Conservation (phyloP, 2,329 filamentous ascomycete genomes). For the Beauveria asiatica region DNA sequence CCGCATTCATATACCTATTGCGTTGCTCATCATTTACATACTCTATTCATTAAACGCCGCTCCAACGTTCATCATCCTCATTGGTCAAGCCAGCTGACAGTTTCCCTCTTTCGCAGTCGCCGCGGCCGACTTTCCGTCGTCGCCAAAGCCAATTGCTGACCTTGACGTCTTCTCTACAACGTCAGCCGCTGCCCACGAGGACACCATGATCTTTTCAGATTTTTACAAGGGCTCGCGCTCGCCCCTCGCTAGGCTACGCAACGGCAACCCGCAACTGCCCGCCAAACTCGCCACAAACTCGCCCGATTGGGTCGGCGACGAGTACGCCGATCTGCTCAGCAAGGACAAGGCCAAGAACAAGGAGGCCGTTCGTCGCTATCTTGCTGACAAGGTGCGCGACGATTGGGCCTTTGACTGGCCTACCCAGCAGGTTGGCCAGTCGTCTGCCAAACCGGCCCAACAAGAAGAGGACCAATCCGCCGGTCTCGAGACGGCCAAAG, state of each 20-base stretch:
- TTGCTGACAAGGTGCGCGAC: conserved; percentile 44
- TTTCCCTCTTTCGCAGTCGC: background rate
- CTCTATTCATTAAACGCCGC: background rate
- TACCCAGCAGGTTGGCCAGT: conserved; percentile 16
- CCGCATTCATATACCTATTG: background rate
- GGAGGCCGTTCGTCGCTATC: conserved; percentile 49
- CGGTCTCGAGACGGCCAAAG: background rate
- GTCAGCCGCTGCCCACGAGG: background rate
- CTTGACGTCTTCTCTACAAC: background rate
- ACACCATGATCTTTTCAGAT: conserved; percentile 49
- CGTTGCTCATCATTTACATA: background rate
- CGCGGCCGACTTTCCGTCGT: background rate
- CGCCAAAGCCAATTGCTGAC: background rate
- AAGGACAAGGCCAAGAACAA: conserved; percentile 56
- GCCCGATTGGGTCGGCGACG: conserved; percentile 35
- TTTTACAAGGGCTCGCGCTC: conserved; percentile 49
- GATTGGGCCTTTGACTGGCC: conserved; percentile 57
- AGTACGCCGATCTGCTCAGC: conserved; percentile 53
- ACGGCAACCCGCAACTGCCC: conserved; percentile 23
- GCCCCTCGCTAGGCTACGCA: conserved; percentile 43
- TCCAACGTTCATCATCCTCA: background rate
- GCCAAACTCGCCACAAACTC: conserved; percentile 20
- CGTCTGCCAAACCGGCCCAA: background rate
- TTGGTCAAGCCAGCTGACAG: background rate
- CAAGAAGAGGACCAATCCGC: background rate